Evolutionary conservation across 208 protist genomes (phyloP), one percentile per base, ranked within the genome.

Genomic region (Acanthamoeba sp.): DNA sequence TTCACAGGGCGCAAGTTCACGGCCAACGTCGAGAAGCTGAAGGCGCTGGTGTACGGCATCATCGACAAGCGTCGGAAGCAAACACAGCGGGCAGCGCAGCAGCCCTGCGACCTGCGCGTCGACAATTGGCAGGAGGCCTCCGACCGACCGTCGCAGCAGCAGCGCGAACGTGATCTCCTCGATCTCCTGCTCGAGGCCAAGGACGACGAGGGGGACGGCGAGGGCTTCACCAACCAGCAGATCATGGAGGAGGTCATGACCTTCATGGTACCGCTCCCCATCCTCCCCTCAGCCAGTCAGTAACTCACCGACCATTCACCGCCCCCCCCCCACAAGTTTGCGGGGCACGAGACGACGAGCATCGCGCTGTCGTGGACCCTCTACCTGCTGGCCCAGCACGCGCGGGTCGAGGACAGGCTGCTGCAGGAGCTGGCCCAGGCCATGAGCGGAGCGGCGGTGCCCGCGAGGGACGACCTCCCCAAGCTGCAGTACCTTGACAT

Each of bases 321-420:
- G n/a, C n/a, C n/a, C n/a, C n/a, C n/a, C n/a, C n/a, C n/a, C n/a
- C n/a, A n/a, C n/a, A n/a, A n/a, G 78, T 88, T 88, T 88, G 78
- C 78, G 12, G 78, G 78, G 2, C 78, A 88, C 48, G 78, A 88
- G 34, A 88, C 78, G 10, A 88, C 78, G 34, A 62, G 45, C 78
- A 88, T 88, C 78, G 40, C 78, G 40, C 45, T 88, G 27, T 88
- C 78, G n/a, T 91, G 85, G 85, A 91, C 85, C 12, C 85, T 91
- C 20, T 91, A 91, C 20, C 40, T 91, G 57, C 34, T 91, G 27
- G 57, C 52, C 0, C 48, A 71, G 38, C 85, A 91, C 57, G 34
- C 57, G 22, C 27, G 38, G 34, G 85, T 91, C 12, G 85, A 91
- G 38, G 57, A 66, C 22, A 62, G 18, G 45, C 52, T 91, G 45